Evolutionary conservation across 106 monocot genomes (phyloP).

Genomic region (Phalaenopsis aphrodite): DNA sequence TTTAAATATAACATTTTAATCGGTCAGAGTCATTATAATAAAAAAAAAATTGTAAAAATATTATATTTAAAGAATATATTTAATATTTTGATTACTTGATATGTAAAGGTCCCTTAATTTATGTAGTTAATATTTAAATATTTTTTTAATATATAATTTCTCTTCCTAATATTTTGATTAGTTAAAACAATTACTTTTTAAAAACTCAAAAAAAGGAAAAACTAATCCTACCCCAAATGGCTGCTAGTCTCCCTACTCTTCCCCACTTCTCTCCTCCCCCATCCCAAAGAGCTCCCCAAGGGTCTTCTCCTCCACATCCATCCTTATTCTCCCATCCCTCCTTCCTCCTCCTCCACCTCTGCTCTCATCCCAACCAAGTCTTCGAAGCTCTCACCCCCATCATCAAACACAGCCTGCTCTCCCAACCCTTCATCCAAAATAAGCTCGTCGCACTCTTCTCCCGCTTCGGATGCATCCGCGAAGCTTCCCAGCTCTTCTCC

Average conservation of each 20-base stretch:
- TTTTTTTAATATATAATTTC: too few species aligned
- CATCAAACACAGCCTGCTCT: conserved; percentile 34
- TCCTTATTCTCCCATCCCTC: conserved; percentile 29
- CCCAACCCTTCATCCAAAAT: conserved; percentile 31
- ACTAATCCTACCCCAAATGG: not conserved
- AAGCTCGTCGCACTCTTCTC: conserved; percentile 57
- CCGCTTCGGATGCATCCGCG: conserved; percentile 32
- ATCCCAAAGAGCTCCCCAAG: not conserved
- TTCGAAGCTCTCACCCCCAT: conserved; percentile 34
- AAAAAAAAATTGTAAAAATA: too few species aligned
- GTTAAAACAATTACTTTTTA: too few species aligned
- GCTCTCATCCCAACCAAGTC: conserved; percentile 27
- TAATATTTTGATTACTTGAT: too few species aligned
- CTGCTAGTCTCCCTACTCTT: not conserved
- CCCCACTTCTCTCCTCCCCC: conserved; percentile 10
- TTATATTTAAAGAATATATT: too few species aligned
- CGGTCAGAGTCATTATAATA: too few species aligned
- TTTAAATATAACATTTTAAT: too few species aligned
- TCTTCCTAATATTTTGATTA: too few species aligned
- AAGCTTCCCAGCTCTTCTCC: conserved; percentile 42
- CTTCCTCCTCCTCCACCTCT: conserved; percentile 43
- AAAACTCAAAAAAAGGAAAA: too few species aligned
- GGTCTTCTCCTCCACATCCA: not conserved
- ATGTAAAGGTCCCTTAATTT: too few species aligned
- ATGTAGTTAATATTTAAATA: too few species aligned